Evolutionary conservation across 2,329 filamentous ascomycete species (phyloP).

Genomic region (Zymoseptoria pseudotritici): DNA sequence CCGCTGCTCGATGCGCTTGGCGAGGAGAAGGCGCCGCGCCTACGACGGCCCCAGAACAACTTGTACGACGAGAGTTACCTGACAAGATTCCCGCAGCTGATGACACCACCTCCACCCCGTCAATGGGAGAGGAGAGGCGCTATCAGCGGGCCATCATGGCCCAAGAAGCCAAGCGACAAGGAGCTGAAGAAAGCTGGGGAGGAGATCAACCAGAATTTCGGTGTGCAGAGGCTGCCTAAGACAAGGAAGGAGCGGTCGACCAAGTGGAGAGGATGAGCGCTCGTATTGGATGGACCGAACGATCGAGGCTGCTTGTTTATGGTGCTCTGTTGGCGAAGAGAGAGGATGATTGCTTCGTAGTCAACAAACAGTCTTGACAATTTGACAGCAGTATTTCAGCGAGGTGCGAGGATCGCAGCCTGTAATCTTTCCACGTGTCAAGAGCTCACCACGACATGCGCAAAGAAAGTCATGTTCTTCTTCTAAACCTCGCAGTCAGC

Average conservation of each 20-base stretch:
- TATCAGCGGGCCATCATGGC: not conserved
- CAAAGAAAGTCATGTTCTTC: not conserved
- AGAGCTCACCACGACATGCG: not conserved
- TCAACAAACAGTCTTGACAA: no score
- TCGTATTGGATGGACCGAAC: not conserved
- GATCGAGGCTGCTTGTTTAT: not conserved
- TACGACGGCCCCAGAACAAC: no score
- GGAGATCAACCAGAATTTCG: not conserved
- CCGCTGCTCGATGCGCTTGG: not conserved
- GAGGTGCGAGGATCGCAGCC: no score
- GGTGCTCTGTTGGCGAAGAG: not conserved
- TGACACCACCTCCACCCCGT: not conserved
- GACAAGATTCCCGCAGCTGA: not conserved
- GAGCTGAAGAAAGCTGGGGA: not conserved
- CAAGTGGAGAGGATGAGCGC: not conserved
- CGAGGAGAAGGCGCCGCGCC: not conserved
- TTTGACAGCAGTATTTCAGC: no score
- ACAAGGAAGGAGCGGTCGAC: not conserved
- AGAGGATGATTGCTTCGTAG: not conserved
- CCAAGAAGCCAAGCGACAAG: not conserved
- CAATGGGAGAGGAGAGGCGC: not conserved
- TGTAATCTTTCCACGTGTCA: no score
- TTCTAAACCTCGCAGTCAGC: not conserved
- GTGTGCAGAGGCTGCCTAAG: not conserved
- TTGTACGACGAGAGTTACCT: no score